Conservation (phyloP, 73 alveolate species). For the Uronychia binucleata region DNA sequence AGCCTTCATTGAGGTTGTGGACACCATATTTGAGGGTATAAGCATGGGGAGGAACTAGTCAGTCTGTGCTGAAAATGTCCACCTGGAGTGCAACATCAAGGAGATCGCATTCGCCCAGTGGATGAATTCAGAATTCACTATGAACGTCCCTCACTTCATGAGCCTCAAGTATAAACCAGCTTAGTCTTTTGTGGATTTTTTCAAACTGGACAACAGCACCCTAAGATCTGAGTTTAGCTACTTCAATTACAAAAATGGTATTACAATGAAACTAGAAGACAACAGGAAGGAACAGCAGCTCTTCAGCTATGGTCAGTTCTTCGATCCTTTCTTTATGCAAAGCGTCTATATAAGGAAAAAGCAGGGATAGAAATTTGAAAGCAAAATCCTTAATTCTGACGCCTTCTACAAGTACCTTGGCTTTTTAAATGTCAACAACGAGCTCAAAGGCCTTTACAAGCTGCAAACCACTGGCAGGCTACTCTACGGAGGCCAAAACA, state of each 20-base stretch:
- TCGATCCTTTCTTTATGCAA: not conserved
- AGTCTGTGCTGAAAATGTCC: not conserved
- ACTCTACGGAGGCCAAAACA: not conserved
- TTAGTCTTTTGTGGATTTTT: constrained; percentile 5
- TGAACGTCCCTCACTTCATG: not conserved
- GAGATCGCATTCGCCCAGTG: constrained; percentile 9
- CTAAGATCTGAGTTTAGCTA: not conserved
- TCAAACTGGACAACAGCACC: not conserved
- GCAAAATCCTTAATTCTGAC: too few relatives aligned
- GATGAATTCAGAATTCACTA: constrained; percentile 1
- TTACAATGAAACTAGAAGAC: not conserved
- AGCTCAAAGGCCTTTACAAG: not conserved
- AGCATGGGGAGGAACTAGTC: not conserved
- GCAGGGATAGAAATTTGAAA: not conserved
- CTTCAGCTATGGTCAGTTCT: not conserved
- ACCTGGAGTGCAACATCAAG: not conserved
- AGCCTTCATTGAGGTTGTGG: not conserved
- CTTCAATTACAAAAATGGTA: too few relatives aligned
- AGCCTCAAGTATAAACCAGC: not conserved
- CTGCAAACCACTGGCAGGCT: not conserved
- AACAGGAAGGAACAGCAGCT: not conserved
- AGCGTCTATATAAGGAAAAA: not conserved
- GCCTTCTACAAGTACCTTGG: not conserved
- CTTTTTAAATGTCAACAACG: constrained; percentile 2
- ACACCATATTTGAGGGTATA: not conserved